These are phyloP conservation scores for Fusarium humuli DNA, from an alignment of 2,329 filamentous ascomycete genomes.

Conservation along the genomic window DNA sequence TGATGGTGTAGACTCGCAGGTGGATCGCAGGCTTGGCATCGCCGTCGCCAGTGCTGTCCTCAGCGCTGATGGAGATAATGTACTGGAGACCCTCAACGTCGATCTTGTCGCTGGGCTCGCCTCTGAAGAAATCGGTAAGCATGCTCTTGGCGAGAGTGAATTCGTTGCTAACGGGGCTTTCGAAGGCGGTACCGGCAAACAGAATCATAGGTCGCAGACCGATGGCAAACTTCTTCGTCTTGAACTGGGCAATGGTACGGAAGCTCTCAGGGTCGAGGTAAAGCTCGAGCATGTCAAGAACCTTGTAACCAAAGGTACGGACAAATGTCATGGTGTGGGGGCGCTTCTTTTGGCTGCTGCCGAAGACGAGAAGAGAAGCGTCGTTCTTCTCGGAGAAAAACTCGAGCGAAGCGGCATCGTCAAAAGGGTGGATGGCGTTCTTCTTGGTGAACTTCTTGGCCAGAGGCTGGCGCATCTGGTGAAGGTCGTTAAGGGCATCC, in stretches of 20 bases:
- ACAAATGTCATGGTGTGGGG: conserved; percentile 87
- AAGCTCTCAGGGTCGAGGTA: conserved; percentile 81
- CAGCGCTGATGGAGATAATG: conserved; percentile 82
- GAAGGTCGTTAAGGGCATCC: conserved; percentile 85
- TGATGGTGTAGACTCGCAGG: conserved; percentile 85
- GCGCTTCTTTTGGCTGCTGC: conserved; percentile 91
- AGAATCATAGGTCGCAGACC: conserved; percentile 89
- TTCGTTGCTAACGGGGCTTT: conserved; percentile 80
- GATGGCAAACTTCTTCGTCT: conserved; percentile 78
- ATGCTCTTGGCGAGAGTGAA: conserved; percentile 90
- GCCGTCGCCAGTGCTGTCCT: conserved; percentile 64
- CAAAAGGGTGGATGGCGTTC: conserved; percentile 94
- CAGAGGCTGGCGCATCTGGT: conserved; percentile 84
- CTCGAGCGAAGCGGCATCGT: conserved; percentile 86
- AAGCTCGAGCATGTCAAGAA: conserved; percentile 95
- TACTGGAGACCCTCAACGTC: conserved; percentile 97
- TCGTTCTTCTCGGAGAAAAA: conserved; percentile 99
- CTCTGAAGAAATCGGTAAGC: conserved; percentile 91
- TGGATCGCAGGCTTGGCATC: conserved; percentile 68
- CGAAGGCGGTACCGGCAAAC: conserved; percentile 91
- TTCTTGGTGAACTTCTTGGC: conserved; percentile 96
- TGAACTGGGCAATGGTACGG: conserved; percentile 79
- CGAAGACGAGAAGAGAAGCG: conserved; percentile 85
- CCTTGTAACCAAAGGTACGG: conserved; percentile 85
- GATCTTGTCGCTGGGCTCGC: conserved; percentile 78